Conservation (phyloP, 352 stramenopile species). For the Pelagophyceae sp. region DNA sequence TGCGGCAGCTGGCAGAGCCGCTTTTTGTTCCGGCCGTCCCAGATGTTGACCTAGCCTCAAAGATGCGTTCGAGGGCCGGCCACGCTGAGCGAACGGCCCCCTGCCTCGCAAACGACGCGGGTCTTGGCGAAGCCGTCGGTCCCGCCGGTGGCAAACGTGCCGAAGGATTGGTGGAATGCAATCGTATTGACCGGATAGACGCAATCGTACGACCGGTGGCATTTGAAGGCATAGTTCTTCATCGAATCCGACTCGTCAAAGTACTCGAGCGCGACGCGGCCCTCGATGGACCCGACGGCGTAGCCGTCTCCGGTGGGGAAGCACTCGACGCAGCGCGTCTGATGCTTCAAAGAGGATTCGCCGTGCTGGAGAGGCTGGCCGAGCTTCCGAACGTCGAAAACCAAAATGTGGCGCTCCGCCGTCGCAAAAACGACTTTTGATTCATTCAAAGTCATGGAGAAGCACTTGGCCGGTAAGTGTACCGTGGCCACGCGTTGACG, state of each 20-base stretch:
- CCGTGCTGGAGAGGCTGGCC: slow-evolving; percentile 50
- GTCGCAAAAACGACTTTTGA: slow-evolving; percentile 40
- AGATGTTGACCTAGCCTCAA: slow-evolving; percentile 73
- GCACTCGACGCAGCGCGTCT: slow-evolving; percentile 71
- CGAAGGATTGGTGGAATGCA: slow-evolving; percentile 80
- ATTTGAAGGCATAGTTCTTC: slow-evolving; percentile 93
- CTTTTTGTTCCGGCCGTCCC: slow-evolving; percentile 91
- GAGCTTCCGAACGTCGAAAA: slow-evolving; percentile 51
- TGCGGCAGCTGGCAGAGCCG: slow-evolving; percentile 59
- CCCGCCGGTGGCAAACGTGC: slow-evolving; percentile 88
- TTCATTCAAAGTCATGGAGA: slow-evolving; percentile 31
- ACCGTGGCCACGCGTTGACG: slow-evolving; percentile 27
- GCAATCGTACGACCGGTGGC: slow-evolving; percentile 75
- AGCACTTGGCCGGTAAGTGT: slow-evolving; percentile 55
- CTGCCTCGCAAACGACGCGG: slow-evolving; percentile 37
- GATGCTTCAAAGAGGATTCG: slow-evolving; percentile 55
- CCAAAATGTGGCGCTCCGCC: slow-evolving; percentile 39
- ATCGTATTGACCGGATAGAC: slow-evolving; percentile 92
- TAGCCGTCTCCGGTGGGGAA: slow-evolving; percentile 61
- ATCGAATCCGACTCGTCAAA: slow-evolving; percentile 50
- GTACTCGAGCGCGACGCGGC: slow-evolving; percentile 91
- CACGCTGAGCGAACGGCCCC: too few species aligned
- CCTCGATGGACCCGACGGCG: slow-evolving; percentile 86
- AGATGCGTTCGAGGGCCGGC: too few species aligned
- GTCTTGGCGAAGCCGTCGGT: slow-evolving; percentile 84